These are phyloP conservation scores for Boletus huronensis DNA, from an alignment of 768 basidiomycete genomes.

Conservation along the genomic window DNA sequence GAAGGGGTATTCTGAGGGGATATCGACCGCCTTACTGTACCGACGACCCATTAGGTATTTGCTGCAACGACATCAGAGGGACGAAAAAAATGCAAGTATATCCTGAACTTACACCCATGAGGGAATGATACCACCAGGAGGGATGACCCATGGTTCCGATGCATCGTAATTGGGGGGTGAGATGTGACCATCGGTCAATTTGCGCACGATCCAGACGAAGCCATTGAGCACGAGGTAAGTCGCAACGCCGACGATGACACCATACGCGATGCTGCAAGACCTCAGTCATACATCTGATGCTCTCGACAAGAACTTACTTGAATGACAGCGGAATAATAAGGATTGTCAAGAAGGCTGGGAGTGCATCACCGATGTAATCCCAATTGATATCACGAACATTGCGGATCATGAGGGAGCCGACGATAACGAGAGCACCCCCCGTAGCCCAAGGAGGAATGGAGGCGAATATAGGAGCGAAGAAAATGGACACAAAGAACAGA, in stretches of 20 bases:
- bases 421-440: conserved; percentile 79
- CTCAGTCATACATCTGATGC: neutral
- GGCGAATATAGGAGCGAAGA: conserved; percentile 87
- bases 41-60: conserved; percentile 25
- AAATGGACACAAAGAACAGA: conserved; percentile 79
- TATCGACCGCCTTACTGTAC: neutral
- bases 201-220: conserved; percentile 54
- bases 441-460: conserved; percentile 87
- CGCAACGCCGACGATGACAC: conserved; percentile 76
- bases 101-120: conserved; percentile 54
- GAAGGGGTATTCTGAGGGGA: conserved; percentile 28
- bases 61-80: conserved; percentile 11
- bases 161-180: conserved; percentile 60
- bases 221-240: conserved; percentile 75
- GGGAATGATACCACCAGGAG: conserved; percentile 67
- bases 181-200: conserved; percentile 54
- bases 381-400: conserved; percentile 87
- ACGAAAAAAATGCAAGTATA: neutral
- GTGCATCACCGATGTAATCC: conserved; percentile 83
- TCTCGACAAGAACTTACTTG: conserved; percentile 48
- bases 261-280: conserved; percentile 72
- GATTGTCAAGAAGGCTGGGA: conserved; percentile 81
- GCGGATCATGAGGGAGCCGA: conserved; percentile 86
- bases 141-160: conserved; percentile 68
- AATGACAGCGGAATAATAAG: conserved; percentile 75